phyloP scores from a whole-genome alignment of 106 monocot genomes.

The Posidonia australis region DNA sequence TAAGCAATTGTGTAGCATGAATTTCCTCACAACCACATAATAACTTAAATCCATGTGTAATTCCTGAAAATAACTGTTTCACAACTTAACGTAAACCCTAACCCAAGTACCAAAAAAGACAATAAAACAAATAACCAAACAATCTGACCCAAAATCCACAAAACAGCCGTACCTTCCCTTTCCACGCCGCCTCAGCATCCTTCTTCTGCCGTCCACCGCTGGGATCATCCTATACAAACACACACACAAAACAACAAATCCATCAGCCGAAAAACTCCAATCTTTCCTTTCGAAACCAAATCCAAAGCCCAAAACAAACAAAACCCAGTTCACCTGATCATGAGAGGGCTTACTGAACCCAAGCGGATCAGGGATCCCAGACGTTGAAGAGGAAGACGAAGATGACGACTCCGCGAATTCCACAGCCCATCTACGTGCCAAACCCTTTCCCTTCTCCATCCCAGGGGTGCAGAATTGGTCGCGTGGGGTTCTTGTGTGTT shows the following conservation, averaged over 20 bases:
- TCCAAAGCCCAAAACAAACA: background rate
- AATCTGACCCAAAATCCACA: background rate
- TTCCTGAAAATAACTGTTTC: no score
- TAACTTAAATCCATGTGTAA: no score
- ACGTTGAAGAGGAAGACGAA: conserved; percentile 28
- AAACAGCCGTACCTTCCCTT: conserved; percentile 48
- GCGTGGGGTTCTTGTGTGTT: background rate
- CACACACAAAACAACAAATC: background rate
- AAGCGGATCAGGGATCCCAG: conserved; percentile 62
- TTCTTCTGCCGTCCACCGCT: conserved; percentile 63
- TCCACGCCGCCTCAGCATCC: conserved; percentile 88
- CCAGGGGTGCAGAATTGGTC: background rate
- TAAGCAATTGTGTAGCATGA: no score
- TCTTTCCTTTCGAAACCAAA: background rate
- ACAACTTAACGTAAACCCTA: background rate
- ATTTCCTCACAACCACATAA: no score
- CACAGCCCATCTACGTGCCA: conserved; percentile 85
- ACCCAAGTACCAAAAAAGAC: no score
- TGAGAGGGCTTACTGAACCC: conserved; percentile 60
- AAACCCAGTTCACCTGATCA: conserved; percentile 30
- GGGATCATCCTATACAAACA: conserved; percentile 46
- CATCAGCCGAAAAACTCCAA: background rate
- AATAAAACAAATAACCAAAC: background rate
- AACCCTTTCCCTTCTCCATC: conserved; percentile 88
- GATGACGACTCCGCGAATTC: conserved; percentile 41